These are phyloP conservation scores for Kazachstania bromeliacearum DNA, from an alignment of 805 yeast genomes.

Conservation along the genomic window DNA sequence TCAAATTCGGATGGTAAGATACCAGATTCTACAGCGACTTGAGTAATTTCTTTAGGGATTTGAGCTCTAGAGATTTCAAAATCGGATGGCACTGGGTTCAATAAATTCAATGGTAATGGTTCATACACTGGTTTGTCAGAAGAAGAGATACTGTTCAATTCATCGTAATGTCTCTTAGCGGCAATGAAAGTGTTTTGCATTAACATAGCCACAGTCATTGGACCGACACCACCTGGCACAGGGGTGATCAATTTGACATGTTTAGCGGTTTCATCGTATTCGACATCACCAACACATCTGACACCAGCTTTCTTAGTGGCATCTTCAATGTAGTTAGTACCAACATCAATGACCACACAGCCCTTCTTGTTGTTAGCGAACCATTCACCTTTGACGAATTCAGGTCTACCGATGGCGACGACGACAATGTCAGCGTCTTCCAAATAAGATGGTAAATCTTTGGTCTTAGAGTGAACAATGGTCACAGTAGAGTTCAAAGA, in stretches of 20 bases:
- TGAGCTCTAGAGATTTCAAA: conserved; percentile 70
- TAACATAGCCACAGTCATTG: conserved; percentile 83
- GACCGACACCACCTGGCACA: conserved; percentile 89
- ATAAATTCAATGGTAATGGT: conserved; percentile 48
- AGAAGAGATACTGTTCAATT: background rate
- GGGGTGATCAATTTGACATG: conserved; percentile 54
- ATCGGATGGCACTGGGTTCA: conserved; percentile 71
- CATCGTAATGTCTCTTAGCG: conserved; percentile 40
- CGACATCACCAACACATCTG: conserved; percentile 72
- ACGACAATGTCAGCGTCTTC: conserved; percentile 75
- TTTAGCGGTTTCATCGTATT: conserved; percentile 42
- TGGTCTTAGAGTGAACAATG: conserved; percentile 67
- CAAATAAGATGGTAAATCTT: conserved; percentile 48
- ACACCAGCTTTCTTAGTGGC: conserved; percentile 56
- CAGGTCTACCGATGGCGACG: conserved; percentile 67
- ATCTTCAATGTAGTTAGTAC: conserved; percentile 68
- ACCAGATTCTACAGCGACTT: conserved; percentile 62
- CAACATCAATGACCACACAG: conserved; percentile 71
- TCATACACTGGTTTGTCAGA: conserved; percentile 22
- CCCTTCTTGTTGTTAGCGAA: conserved; percentile 41
- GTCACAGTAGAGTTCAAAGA: conserved; percentile 84
- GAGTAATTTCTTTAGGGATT: conserved; percentile 58
- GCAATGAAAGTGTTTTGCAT: conserved; percentile 63
- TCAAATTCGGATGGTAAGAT: conserved; percentile 60
- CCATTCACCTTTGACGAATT: conserved; percentile 68